Percentiles rank a stretch among this genome's conserved stretches.
phyloP scores from a whole-genome alignment of 352 stramenopile species.

The Proteromonas lacertae region DNA sequence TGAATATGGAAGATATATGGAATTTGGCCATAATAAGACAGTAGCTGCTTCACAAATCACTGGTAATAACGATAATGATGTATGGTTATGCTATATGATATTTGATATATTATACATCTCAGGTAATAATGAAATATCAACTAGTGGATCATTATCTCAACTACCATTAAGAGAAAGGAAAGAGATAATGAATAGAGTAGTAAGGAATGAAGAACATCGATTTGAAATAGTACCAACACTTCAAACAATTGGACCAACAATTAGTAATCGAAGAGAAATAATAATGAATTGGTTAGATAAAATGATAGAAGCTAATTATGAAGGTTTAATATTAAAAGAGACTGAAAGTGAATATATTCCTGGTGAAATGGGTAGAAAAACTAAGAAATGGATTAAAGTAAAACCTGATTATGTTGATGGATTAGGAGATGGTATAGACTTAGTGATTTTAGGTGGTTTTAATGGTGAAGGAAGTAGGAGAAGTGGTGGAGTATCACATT shows the following conservation, averaged over 20 bases:
- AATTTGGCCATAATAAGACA: constrained; percentile 1
- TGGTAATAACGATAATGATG: not conserved
- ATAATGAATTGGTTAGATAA: constrained; percentile 1
- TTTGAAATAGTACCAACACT: not conserved
- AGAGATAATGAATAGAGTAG: not conserved
- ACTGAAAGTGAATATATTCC: not conserved
- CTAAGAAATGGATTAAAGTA: constrained; percentile 1
- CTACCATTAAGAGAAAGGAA: not conserved
- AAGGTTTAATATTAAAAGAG: constrained; percentile 2
- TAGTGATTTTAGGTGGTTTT: not conserved
- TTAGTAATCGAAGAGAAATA: not conserved
- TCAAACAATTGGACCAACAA: not conserved
- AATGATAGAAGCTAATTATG: not conserved
- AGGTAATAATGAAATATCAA: too few relatives aligned
- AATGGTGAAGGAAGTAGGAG: not conserved
- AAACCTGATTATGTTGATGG: constrained; percentile 3
- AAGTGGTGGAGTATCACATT: not conserved
- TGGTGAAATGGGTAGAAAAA: not conserved
- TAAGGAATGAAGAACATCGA: not conserved
- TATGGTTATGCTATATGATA: not conserved
- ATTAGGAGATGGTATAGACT: not conserved
- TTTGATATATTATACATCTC: not conserved
- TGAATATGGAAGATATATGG: not conserved
- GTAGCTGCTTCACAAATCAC: not conserved
- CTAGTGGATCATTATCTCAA: not conserved